Percentiles rank a stretch among this genome's conserved stretches.
Conservation (phyloP, 768 basidiomycete genomes). For the Boletellus ananiceps region DNA sequence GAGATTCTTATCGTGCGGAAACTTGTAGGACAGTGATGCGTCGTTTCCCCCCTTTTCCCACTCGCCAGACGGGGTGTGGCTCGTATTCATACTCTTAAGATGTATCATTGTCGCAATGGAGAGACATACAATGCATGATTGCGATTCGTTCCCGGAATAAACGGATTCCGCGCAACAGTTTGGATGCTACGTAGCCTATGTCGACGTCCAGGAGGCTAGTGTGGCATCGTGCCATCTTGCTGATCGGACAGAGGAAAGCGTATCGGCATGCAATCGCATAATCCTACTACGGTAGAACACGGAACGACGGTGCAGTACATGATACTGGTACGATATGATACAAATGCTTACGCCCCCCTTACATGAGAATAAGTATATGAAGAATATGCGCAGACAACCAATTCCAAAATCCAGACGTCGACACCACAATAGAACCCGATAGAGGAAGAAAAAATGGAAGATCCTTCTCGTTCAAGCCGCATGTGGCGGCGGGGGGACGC, state of each 20-base stretch:
- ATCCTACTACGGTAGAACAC: too few species aligned
- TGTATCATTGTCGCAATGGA: slow-evolving; percentile 9
- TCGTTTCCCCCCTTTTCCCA: not conserved
- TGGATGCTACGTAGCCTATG: too few species aligned
- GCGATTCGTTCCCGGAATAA: not conserved
- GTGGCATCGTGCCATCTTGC: too few species aligned
- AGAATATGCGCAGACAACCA: not conserved
- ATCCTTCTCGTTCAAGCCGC: too few species aligned
- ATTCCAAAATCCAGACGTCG: not conserved
- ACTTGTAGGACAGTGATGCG: slow-evolving; percentile 34
- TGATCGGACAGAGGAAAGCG: too few species aligned
- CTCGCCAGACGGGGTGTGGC: not conserved
- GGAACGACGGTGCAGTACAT: too few species aligned
- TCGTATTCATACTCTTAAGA: slow-evolving; percentile 7
- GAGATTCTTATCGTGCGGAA: slow-evolving; percentile 64
- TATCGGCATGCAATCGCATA: too few species aligned
- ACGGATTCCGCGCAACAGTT: not conserved
- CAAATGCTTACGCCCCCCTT: not conserved
- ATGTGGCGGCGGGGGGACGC: slow-evolving; percentile 4
- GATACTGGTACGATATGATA: too few species aligned
- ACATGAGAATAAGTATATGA: not conserved
- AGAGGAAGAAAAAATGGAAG: too few species aligned
- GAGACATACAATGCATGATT: not conserved
- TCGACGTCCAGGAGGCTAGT: too few species aligned
- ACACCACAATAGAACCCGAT: not conserved